Evolutionary conservation across 1,139 yeast species (phyloP).

Genomic region (Nakaseomyces bracarensis): DNA sequence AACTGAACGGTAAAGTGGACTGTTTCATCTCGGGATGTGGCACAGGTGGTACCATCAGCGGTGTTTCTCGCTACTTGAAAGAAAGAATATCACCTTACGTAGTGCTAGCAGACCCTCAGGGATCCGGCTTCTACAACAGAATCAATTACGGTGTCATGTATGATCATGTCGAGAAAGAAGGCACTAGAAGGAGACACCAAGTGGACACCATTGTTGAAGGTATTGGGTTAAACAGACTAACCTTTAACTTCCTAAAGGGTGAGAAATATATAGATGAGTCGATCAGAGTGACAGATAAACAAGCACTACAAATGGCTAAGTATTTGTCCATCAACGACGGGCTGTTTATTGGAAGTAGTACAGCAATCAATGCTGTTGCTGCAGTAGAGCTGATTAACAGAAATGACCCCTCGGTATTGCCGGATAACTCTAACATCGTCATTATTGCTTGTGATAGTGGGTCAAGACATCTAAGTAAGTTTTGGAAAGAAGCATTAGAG

Average conservation of each 20-base stretch:
- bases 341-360: constrained; percentile 80
- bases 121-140: constrained; percentile 81
- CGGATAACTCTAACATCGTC: constrained; percentile 66
- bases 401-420: constrained; percentile 18
- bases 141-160: constrained; percentile 91
- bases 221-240: constrained; percentile 79
- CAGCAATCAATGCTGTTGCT: constrained; percentile 89
- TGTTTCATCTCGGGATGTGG: constrained; percentile 70
- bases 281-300: constrained; percentile 64
- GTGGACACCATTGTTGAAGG: constrained; percentile 95
- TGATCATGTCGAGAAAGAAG: constrained; percentile 80
- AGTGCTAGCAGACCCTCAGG: constrained; percentile 89
- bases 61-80: constrained; percentile 69
- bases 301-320: constrained; percentile 85
- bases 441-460: constrained; percentile 95
- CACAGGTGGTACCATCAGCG: constrained; percentile 51
- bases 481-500: constrained; percentile 63
- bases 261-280: constrained; percentile 69
- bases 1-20: constrained; percentile 57
- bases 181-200: constrained; percentile 89
- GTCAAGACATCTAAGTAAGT: constrained; percentile 77
- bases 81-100: constrained; percentile 39
- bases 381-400: constrained; percentile 60
- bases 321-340: constrained; percentile 78
- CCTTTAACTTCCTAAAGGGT: constrained; percentile 70